A percentile compares a stretch with the other conserved stretches of the same genome.
These are phyloP conservation scores for Xylariomycetidae sp. DNA, from an alignment of 2,329 filamentous ascomycete genomes.

Conservation along the genomic window DNA sequence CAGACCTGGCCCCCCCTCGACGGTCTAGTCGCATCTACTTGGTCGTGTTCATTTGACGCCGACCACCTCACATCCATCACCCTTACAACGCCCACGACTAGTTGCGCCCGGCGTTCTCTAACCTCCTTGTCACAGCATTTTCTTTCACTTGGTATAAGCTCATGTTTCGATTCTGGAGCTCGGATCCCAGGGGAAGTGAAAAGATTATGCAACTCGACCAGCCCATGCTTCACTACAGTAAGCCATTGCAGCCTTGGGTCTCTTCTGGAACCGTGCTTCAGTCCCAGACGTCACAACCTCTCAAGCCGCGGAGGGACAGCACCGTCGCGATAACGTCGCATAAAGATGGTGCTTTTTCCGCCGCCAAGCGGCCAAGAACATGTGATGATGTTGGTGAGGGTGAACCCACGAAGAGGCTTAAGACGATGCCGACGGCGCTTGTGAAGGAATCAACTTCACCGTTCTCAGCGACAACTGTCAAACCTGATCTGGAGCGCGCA, in stretches of 20 bases:
- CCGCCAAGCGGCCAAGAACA: slow-evolving; percentile 40
- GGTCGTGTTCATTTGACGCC: slow-evolving; percentile 5
- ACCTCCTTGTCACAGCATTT: slow-evolving; percentile 9
- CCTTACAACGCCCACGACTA: slow-evolving; percentile 1
- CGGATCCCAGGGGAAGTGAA: slow-evolving; percentile 54
- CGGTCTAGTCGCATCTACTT: no score
- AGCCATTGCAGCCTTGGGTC: slow-evolving; percentile 29
- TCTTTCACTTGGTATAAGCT: slow-evolving; percentile 34
- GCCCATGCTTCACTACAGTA: slow-evolving; percentile 33
- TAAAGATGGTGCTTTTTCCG: slow-evolving; percentile 18
- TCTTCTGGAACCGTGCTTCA: slow-evolving; percentile 20
- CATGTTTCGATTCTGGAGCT: slow-evolving; percentile 61
- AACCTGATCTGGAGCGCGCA: slow-evolving; percentile 44
- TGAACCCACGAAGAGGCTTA: slow-evolving; percentile 24
- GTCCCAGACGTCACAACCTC: slow-evolving; percentile 21
- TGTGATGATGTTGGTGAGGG: slow-evolving; percentile 24
- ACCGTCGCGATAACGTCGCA: slow-evolving; percentile 29
- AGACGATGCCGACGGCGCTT: slow-evolving; percentile 22
- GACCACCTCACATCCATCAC: no score
- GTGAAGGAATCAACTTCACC: slow-evolving; percentile 15
- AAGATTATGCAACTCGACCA: slow-evolving; percentile 40
- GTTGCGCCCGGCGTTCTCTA: slow-evolving; percentile 5
- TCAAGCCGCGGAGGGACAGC: slow-evolving; percentile 27
- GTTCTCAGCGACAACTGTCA: not conserved
- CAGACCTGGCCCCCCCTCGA: slow-evolving; percentile 11